Percentiles rank a stretch among this genome's conserved stretches.
Conservation (phyloP, 2,329 filamentous ascomycete genomes). For the Scytalidium lignicola region DNA sequence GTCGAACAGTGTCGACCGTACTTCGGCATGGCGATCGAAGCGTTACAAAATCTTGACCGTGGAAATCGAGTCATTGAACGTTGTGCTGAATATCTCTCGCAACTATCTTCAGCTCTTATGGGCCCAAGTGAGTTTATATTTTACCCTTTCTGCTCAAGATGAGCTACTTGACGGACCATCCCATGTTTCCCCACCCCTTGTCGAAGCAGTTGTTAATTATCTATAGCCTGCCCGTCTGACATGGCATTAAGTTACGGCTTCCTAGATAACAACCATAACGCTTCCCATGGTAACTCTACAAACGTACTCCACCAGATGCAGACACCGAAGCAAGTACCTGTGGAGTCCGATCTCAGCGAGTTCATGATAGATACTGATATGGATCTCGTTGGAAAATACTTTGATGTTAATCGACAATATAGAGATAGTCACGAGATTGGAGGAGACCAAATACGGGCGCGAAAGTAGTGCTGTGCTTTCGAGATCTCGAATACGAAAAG, state of each 20-base stretch:
- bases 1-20: slow-evolving; percentile 10
- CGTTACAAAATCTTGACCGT: slow-evolving; percentile 20
- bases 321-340: slow-evolving; percentile 11
- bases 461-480: too few species aligned
- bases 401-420: too few species aligned
- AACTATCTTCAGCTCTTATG: slow-evolving; percentile 8
- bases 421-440: too few species aligned
- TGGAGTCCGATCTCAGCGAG: slow-evolving; percentile 29
- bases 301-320: too few species aligned
- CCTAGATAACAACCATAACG: too few species aligned
- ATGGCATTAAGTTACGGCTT: too few species aligned
- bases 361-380: slow-evolving; percentile 32
- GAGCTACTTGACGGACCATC: neutral
- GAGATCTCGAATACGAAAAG: too few species aligned
- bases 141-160: neutral
- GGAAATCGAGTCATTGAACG: slow-evolving; percentile 26
- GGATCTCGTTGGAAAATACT: slow-evolving; percentile 8
- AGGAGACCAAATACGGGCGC: too few species aligned
- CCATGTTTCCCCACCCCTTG: too few species aligned
- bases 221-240: too few species aligned
- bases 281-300: neutral
- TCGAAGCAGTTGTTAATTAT: too few species aligned
- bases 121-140: neutral
- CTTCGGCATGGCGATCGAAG: slow-evolving; percentile 15
- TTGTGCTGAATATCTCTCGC: slow-evolving; percentile 22